phyloP scores from a whole-genome alignment of 108 stramenopile genomes.

The Nitzschia inconspicua region DNA sequence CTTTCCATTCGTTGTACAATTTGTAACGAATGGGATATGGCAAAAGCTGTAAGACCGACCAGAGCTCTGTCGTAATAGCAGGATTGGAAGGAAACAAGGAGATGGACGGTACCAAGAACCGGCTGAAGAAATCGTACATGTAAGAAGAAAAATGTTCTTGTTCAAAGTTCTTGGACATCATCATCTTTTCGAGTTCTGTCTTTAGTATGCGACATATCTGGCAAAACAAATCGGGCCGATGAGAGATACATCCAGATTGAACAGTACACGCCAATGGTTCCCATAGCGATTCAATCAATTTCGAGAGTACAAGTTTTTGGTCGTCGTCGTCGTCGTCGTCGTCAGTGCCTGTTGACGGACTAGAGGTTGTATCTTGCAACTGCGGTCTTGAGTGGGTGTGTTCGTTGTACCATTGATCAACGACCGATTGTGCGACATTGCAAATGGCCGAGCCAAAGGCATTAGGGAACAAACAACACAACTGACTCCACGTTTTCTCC shows the following conservation, averaged over 20 bases:
- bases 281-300: slow-evolving; percentile 11
- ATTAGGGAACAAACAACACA: slow-evolving; percentile 22
- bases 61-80: slow-evolving; percentile 59
- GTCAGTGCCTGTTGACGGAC: slow-evolving; percentile 17
- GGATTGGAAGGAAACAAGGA: slow-evolving; percentile 73
- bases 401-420: not conserved
- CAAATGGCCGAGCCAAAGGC: slow-evolving; percentile 31
- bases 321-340: slow-evolving; percentile 14
- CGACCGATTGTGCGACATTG: slow-evolving; percentile 5
- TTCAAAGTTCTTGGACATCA: too few species aligned
- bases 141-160: too few species aligned
- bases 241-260: slow-evolving; percentile 50
- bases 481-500: slow-evolving; percentile 6
- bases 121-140: slow-evolving; percentile 38
- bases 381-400: not conserved
- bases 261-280: slow-evolving; percentile 18
- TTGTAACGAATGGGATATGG: slow-evolving; percentile 68
- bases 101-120: slow-evolving; percentile 60
- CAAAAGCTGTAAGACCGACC: slow-evolving; percentile 53
- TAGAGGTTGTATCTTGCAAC: slow-evolving; percentile 1
- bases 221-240: slow-evolving; percentile 49
- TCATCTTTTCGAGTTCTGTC: too few species aligned
- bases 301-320: not conserved
- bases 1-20: slow-evolving; percentile 76
- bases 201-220: slow-evolving; percentile 68